A percentile compares a stretch with the other conserved stretches of the same genome.
These are phyloP conservation scores for Monilinia fructicola DNA, from an alignment of 2,329 filamentous ascomycete genomes.

Conservation along the genomic window DNA sequence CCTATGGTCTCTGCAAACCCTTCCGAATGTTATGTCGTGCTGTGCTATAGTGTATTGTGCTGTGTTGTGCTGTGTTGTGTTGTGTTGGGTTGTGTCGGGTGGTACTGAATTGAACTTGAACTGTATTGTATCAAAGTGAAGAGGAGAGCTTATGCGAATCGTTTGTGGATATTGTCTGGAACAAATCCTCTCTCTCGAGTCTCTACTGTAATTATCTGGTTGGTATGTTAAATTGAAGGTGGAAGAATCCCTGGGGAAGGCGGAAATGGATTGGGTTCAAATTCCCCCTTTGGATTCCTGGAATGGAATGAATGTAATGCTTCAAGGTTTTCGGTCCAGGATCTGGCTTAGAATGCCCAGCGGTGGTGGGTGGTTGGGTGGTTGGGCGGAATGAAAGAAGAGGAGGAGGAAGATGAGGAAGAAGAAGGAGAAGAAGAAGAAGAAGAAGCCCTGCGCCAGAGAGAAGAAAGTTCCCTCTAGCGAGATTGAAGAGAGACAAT, in stretches of 20 bases:
- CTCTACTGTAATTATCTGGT: no score
- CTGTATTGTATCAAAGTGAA: not conserved
- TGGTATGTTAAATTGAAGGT: not conserved
- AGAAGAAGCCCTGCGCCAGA: not conserved
- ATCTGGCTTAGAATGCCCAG: not conserved
- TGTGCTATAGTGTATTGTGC: not conserved
- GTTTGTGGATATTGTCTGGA: not conserved
- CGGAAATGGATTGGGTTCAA: not conserved
- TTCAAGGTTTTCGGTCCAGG: not conserved
- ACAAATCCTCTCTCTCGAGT: not conserved
- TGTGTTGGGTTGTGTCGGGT: no score
- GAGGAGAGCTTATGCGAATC: conserved; percentile 13
- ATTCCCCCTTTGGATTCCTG: not conserved
- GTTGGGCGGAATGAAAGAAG: conserved; percentile 4
- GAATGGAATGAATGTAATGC: no score
- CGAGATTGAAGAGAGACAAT: conserved; percentile 24
- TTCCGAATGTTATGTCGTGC: not conserved
- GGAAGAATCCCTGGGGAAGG: not conserved
- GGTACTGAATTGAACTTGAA: no score
- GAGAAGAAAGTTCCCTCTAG: not conserved
- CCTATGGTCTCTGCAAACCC: not conserved
- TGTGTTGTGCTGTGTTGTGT: not conserved
- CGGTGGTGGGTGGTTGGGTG: no score
- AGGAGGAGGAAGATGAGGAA: not conserved
- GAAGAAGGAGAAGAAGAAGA: not conserved